phyloP scores from a whole-genome alignment of 306 rosid genomes.

The Cicer bijugum region DNA sequence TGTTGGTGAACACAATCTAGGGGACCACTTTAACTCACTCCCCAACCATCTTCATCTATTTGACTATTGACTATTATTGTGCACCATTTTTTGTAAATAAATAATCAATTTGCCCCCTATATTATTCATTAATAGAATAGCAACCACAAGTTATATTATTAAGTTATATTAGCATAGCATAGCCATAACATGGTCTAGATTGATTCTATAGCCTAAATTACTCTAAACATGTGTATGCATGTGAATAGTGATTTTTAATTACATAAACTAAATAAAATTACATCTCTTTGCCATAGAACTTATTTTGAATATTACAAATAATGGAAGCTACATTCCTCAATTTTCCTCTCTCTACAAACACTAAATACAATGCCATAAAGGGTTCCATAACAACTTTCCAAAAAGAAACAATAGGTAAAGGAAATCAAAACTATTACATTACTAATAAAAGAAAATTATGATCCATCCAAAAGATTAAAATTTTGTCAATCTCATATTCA shows the following conservation, averaged over 20 bases:
- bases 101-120: not conserved
- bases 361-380: not conserved
- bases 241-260: constrained; percentile 14
- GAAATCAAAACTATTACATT: constrained; percentile 6
- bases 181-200: constrained; percentile 31
- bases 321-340: constrained; percentile 34
- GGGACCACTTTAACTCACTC: constrained; percentile 53
- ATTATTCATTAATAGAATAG: not conserved
- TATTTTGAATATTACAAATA: constrained; percentile 1
- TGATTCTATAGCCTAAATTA: constrained; percentile 23
- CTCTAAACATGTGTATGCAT: constrained; percentile 47
- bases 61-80: constrained; percentile 48
- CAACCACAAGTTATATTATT: not conserved
- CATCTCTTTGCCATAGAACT: constrained; percentile 1
- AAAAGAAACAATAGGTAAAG: not conserved
- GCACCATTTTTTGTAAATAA: not conserved
- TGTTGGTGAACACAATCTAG: constrained; percentile 40
- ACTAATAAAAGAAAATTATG: constrained; percentile 23
- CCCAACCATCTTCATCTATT: constrained; percentile 46
- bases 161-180: not conserved
- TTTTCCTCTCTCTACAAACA: constrained; percentile 35
- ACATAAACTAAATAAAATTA: not conserved
- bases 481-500: too few species aligned
- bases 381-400: not conserved
- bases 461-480: constrained; percentile 13